Evolutionary conservation across 31 red algal genomes (phyloP).

Genomic region (Pterothamnion heteromorphum): DNA sequence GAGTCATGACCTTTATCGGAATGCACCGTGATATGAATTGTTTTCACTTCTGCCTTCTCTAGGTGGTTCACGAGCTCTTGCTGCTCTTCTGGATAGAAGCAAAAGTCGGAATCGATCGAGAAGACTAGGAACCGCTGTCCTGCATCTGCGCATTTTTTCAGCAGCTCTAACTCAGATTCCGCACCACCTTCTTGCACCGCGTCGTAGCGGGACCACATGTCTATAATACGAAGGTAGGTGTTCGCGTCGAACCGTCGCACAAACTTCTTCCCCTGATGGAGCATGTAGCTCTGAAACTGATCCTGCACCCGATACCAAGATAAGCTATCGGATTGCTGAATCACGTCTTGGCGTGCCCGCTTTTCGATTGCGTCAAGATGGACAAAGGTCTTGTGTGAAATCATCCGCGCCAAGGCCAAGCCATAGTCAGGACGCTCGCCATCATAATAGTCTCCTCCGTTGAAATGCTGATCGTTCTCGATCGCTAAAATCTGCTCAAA

Average conservation of each 20-base stretch:
- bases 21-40: not conserved
- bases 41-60: not conserved
- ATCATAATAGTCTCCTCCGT: constrained; percentile 21
- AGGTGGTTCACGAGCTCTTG: not conserved
- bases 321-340: not conserved
- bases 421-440: not conserved
- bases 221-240: not conserved
- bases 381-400: not conserved
- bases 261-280: not conserved
- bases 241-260: constrained; percentile 1
- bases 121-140: not conserved
- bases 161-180: not conserved
- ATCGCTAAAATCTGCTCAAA: constrained; percentile 19
- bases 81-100: not conserved
- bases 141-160: not conserved
- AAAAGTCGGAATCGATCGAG: not conserved
- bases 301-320: not conserved
- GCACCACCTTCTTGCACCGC: not conserved
- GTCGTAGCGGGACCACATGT: not conserved
- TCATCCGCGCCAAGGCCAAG: not conserved
- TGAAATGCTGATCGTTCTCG: not conserved
- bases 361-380: not conserved
- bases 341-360: not conserved
- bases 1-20: not conserved
- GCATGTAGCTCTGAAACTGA: constrained; percentile 12